phyloP scores from a whole-genome alignment of 1,284 basidiomycete species.

The Apiotrichum gracile region DNA sequence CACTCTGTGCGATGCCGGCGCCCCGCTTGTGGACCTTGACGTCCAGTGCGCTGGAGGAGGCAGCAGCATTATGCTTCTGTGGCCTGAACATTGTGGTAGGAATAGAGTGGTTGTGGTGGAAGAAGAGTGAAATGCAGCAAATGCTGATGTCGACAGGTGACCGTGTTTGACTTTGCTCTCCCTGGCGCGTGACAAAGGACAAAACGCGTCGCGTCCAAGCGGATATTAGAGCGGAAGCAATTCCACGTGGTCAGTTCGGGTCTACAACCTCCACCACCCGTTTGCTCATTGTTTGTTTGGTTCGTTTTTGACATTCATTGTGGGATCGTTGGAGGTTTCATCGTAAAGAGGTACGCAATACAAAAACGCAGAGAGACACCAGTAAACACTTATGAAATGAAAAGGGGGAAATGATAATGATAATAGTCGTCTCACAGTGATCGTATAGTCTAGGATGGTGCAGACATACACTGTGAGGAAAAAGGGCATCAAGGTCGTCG shows the following conservation, averaged over 20 bases:
- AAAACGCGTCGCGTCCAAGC: slow-evolving; percentile 1
- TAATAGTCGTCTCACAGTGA: too few species aligned
- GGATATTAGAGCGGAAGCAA: background rate
- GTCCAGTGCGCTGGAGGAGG: slow-evolving; percentile 11
- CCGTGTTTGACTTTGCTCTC: background rate
- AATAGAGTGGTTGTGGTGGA: background rate
- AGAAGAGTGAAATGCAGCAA: background rate
- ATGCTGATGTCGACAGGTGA: background rate
- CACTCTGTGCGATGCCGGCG: slow-evolving; percentile 2
- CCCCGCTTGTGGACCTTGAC: slow-evolving; percentile 39
- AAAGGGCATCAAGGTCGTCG: too few species aligned
- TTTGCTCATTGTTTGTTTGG: background rate
- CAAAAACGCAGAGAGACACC: too few species aligned
- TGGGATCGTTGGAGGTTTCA: too few species aligned
- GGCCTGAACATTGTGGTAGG: slow-evolving; percentile 37
- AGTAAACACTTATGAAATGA: too few species aligned
- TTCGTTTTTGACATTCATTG: too few species aligned
- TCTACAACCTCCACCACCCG: background rate
- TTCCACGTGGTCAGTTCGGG: background rate
- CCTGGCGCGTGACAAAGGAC: background rate
- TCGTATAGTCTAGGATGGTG: background rate
- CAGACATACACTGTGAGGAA: background rate
- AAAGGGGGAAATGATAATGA: too few species aligned
- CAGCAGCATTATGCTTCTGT: slow-evolving; percentile 11
- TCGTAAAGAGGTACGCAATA: too few species aligned